phyloP scores from a whole-genome alignment of 2,329 filamentous ascomycete genomes.

The Ascochyta rabiei region DNA sequence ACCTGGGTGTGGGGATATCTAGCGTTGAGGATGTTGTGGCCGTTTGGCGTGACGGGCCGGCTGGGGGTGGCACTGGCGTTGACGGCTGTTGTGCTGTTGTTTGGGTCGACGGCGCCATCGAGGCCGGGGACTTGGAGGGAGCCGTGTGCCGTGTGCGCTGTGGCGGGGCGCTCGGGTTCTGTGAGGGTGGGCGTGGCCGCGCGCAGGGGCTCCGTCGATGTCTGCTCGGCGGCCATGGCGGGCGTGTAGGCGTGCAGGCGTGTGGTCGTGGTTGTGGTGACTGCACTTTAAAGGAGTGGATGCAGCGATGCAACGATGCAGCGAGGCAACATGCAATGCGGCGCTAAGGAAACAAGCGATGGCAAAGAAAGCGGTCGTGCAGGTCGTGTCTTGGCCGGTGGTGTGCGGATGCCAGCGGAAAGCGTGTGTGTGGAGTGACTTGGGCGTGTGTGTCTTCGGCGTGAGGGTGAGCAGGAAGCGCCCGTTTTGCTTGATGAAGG shows the following conservation, averaged over 20 bases:
- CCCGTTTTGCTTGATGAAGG: conserved; percentile 9
- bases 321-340: too few species aligned
- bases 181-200: conserved; percentile 20
- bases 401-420: conserved; percentile 36
- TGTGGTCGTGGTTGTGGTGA: not conserved
- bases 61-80: conserved; percentile 30
- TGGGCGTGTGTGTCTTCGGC: conserved; percentile 21
- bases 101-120: conserved; percentile 22
- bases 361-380: conserved; percentile 15
- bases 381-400: conserved; percentile 17
- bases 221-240: conserved; percentile 35
- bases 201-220: conserved; percentile 41
- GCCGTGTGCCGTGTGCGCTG: conserved; percentile 17
- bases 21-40: conserved; percentile 29
- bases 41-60: conserved; percentile 38
- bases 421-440: conserved; percentile 4
- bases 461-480: conserved; percentile 21
- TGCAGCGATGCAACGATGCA: conserved; percentile 6
- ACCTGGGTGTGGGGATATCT: conserved; percentile 51
- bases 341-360: conserved; percentile 13
- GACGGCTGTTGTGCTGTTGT: conserved; percentile 20
- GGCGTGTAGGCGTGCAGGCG: too few species aligned
- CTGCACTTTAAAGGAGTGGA: not conserved
- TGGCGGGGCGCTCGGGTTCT: conserved; percentile 8
- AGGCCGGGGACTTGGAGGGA: conserved; percentile 30